phyloP scores from a whole-genome alignment of 805 yeast genomes.

The Candida sithepensis region DNA sequence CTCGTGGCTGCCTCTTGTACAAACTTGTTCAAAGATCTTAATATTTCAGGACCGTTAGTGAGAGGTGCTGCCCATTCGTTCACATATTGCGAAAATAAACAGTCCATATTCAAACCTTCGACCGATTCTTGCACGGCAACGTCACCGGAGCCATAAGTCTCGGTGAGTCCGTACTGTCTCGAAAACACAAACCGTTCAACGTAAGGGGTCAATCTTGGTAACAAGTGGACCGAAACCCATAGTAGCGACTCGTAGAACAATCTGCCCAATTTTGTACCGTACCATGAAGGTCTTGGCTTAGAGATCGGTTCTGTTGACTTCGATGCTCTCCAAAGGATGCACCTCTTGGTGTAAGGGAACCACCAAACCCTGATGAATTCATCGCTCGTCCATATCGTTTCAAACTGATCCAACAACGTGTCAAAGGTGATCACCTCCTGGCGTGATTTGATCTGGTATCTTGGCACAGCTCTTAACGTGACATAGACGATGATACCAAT shows the following conservation, averaged over 20 bases:
- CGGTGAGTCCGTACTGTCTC: slow-evolving; percentile 77
- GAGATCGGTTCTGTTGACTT: slow-evolving; percentile 66
- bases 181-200: slow-evolving; percentile 82
- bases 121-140: slow-evolving; percentile 76
- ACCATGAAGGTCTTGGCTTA: slow-evolving; percentile 72
- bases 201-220: slow-evolving; percentile 75
- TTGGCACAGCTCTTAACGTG: slow-evolving; percentile 80
- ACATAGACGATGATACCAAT: slow-evolving; percentile 86
- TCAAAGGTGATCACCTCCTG: slow-evolving; percentile 82
- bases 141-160: slow-evolving; percentile 55
- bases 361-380: slow-evolving; percentile 96
- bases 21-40: slow-evolving; percentile 57
- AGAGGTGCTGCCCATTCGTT: slow-evolving; percentile 97
- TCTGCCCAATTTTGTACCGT: slow-evolving; percentile 78
- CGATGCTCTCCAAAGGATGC: slow-evolving; percentile 87
- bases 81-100: slow-evolving; percentile 89
- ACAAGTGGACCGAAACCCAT: slow-evolving; percentile 71
- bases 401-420: slow-evolving; percentile 69
- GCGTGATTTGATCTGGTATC: slow-evolving; percentile 72
- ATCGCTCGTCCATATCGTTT: slow-evolving; percentile 77
- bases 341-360: slow-evolving; percentile 88
- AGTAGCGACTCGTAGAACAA: slow-evolving; percentile 73
- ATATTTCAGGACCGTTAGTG: slow-evolving; percentile 67
- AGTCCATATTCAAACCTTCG: slow-evolving; percentile 91
- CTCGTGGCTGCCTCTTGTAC: slow-evolving; percentile 56